Evolutionary conservation across 208 protist genomes (phyloP), one percentile per base, ranked within the genome.

Genomic region (Balamuthia mandrillaris): DNA sequence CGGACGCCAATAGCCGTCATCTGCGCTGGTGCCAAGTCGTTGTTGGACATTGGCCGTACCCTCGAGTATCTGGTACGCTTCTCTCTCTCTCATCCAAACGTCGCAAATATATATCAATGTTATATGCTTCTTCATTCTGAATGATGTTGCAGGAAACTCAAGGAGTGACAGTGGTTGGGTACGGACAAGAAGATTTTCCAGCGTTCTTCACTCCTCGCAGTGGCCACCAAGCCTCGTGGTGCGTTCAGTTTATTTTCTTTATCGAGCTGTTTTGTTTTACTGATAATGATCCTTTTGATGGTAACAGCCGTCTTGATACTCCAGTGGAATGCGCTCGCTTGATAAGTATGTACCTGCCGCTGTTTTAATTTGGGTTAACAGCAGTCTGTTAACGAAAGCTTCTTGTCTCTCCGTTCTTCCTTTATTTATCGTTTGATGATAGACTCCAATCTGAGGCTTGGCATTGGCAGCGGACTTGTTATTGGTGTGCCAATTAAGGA

Each of bases 31-130:
- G 90, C 90, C 3, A 97, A 98, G 87, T 88, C 85, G 29, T 96
- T 98, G 44, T 90, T 98, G 12, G 96, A 97, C 63, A 96, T 97
- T 60, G 70, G 49, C 18, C 86, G 88, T n/a, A 96, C 95, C 1
- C 84, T 97, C 0, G 95, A 97, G 78, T 93, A 90, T 42, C 87
- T 96, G 9, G 95, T 96, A 74, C 95, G 93, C 7, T 54, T 88
- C 33, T 68, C 33, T 21, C 24, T 5, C 7, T 39, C 6, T 21
- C 16, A 1, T 81, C 87, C 65, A 82, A 37, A 5, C 29, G 10
- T 9, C 5, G 5, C 18, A 14, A 12, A 4, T 7, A 7, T 35
- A 39, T 12, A 39, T 72, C 10, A 9, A 5, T 68, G 33, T 29
- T 37, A 37, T 45, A 10, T 54, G 47, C 47, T 24, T 54, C 14